Base-by-base conservation (phyloP, 768 basidiomycete genomes). In the Cyathus striatus region DNA sequence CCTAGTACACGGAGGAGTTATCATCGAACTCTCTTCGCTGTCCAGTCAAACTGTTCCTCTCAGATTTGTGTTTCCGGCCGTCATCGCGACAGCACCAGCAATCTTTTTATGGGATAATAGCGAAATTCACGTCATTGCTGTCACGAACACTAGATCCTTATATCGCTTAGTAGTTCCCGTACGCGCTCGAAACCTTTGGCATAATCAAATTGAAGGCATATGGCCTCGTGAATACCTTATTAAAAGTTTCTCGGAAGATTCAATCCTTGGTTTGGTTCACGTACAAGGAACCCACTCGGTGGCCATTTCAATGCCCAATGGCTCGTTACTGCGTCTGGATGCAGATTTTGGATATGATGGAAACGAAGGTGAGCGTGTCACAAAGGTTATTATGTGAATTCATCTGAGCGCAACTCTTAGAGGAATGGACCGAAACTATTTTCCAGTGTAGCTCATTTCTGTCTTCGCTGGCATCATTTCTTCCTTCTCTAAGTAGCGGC, bases 1-100 rank as follows among this genome's bases (percentile, higher is more conserved):
- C 46, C 73, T 90, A 36, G 69, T 91, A 42, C 83, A 91, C 48
- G 79, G 75, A 35, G 84, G 83, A 20, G 63, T 80, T 48, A 81
- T 90, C 39, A 61, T 90, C 33, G 88, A 93, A 55, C 76, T 94
- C 36, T 56, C 81, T 26, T 87, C 89, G n/a, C 66, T 90, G 35
- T 78, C 86, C 4, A 72, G 75, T 1, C 67, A 78, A 49, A 66
- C 81, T 2, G 68, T 75, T 23, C 81, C 89, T 14, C 73, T 91
- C 48, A 81, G 88, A 44, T 79, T 93, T 58, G 71, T 86, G 49
- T 89, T 90, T 52, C 88, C 89, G 26, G 78, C 85, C 7, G 56
- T 75, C 26, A 61, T 92, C 39, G 60, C 88, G 21, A 70, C 82
- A 10, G 65, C 73, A 38, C 89, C 90, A 2, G 74, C 81, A 17